Evolutionary conservation across 2,329 filamentous ascomycete species (phyloP), one percentile per base, ranked within the genome.

Genomic region (Arthrobotrys sinensis): DNA sequence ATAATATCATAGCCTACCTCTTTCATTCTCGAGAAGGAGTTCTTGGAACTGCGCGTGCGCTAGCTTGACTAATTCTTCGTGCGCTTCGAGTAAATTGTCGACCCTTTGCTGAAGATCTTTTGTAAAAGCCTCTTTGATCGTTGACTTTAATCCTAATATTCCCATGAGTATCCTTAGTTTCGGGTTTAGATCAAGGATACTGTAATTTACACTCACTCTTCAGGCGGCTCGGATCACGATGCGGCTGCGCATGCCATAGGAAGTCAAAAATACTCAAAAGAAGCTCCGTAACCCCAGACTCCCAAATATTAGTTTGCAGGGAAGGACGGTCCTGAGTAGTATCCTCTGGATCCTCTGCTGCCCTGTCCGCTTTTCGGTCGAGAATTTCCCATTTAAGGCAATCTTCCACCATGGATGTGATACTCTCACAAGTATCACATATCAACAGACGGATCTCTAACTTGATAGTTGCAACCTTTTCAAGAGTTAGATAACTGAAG

Each of bases 1-100:
- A 28, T 28, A 28, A 28, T 28, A 2, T 28, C 4, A 28, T 28
- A 4, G 24, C 24, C 4, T 28, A 85, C 85, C 70, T 85, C 82
- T 34, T 76, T 65, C 48, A 43, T 36, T 68, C 45, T 68, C 64
- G 4, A 66, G 40, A 36, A 53, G 10, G 1, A 66, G 8, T 40
- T 38, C 45, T 28, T 66, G n/a, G 24, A 66, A 66, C n/a, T 66
- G 63, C 12, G 45, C 21, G 5, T 36, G 45, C 3, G 63, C 63
- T 28, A 52, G 19, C 7, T 66, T 66, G 32, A 52, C 45, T 7
- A 66, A 45, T 14, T 36, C 34, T 19, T 66, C 63, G 24, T 66
- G 21, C 2, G 46, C 45, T 28, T 53, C 63, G 5, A 53, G 11
- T 32, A 66, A 12, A n/a, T 19, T 40, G 16, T 66, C 63, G 16